Percentiles rank a stretch among this genome's conserved stretches.
Conservation (phyloP, 208 protist genomes). For the Endotrypanum monterogeii region DNA sequence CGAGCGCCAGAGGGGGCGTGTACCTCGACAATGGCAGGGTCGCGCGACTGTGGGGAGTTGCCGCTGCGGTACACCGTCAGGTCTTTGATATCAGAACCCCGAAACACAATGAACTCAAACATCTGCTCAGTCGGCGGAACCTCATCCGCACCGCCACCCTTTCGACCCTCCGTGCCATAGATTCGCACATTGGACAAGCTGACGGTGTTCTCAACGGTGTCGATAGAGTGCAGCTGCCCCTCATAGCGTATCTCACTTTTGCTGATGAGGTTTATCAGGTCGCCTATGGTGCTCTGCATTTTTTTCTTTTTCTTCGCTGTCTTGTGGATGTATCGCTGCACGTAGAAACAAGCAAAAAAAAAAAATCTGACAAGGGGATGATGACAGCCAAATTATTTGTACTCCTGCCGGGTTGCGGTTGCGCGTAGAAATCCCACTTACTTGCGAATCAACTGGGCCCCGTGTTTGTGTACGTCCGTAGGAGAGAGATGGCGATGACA, state of each 20-base stretch:
- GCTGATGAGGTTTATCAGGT: constrained; percentile 82
- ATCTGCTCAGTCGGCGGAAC: constrained; percentile 68
- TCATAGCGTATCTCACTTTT: constrained; percentile 91
- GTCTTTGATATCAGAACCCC: constrained; percentile 86
- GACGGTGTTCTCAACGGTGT: constrained; percentile 81
- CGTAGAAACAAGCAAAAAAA: background rate
- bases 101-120: constrained; percentile 91
- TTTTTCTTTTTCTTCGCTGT: background rate
- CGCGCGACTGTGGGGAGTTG: constrained; percentile 34
- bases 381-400: background rate
- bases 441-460: background rate
- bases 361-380: constrained; percentile 1
- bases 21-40: constrained; percentile 81
- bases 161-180: constrained; percentile 87
- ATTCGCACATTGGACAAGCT: constrained; percentile 88
- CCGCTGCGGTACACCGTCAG: constrained; percentile 76
- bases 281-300: constrained; percentile 56
- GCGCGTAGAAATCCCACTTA: background rate
- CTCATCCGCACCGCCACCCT: constrained; percentile 41
- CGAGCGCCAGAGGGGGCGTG: constrained; percentile 42
- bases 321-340: background rate
- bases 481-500: background rate
- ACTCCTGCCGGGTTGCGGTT: background rate
- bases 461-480: background rate
- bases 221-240: constrained; percentile 74